Conservation (phyloP, 2,329 filamentous ascomycete species). For the Myriosclerotinia scirpicola region DNA sequence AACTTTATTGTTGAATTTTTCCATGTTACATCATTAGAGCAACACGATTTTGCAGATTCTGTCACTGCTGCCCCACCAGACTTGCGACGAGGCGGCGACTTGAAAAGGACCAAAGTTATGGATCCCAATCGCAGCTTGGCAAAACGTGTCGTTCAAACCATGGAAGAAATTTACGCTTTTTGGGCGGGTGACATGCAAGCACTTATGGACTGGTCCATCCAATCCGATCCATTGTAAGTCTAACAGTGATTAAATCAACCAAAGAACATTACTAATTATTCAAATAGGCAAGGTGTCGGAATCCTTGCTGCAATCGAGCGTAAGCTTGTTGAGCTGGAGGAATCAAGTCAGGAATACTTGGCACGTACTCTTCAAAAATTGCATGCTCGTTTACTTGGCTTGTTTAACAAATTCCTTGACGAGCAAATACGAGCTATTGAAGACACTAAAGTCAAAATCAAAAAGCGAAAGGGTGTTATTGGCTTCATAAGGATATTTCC, state of each 20-base stretch:
- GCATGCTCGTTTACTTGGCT: constrained; percentile 68
- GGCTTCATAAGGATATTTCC: constrained; percentile 94
- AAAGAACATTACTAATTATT: constrained; percentile 28
- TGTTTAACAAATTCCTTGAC: constrained; percentile 87
- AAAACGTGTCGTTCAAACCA: constrained; percentile 78
- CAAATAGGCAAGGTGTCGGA: constrained; percentile 77
- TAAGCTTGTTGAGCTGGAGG: constrained; percentile 74
- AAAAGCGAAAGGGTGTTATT: constrained; percentile 96
- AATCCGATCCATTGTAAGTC: constrained; percentile 76
- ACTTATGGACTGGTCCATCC: constrained; percentile 80
- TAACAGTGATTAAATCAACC: not conserved
- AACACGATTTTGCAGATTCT: constrained; percentile 78
- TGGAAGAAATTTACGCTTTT: constrained; percentile 86
- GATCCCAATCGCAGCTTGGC: constrained; percentile 87
- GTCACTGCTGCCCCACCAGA: constrained; percentile 66
- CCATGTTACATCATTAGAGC: constrained; percentile 83
- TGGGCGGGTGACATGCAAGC: constrained; percentile 75
- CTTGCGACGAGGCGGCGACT: constrained; percentile 68
- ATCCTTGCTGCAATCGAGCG: constrained; percentile 79
- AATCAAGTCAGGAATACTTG: constrained; percentile 91
- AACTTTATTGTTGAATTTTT: constrained; percentile 98
- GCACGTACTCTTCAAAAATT: constrained; percentile 77
- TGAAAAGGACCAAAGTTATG: constrained; percentile 73
- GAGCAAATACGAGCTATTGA: constrained; percentile 95
- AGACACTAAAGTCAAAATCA: constrained; percentile 98